Base-by-base conservation (phyloP, 2,329 filamentous ascomycete genomes). In the Sarocladium strictum region DNA sequence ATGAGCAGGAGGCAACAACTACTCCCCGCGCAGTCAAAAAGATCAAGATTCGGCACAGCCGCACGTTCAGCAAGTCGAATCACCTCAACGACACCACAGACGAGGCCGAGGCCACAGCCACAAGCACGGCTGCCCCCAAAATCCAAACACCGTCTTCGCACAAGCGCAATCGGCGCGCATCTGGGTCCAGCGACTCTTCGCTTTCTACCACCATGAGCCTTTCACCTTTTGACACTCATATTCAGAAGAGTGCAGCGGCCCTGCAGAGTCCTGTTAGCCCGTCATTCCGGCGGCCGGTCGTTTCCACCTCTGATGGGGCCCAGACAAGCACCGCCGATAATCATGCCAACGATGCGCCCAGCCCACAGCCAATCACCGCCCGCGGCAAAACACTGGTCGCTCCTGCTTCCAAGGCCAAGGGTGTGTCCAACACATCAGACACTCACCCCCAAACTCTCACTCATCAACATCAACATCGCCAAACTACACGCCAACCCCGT, bases 151-250 rank as follows among this genome's bases (percentile, higher is more conserved):
- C 71, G 29, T 19, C 17, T 12, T 67, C 68, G 54, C 65, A 67
- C 23, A 69, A 62, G 64, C 64, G 67, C 54, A 58, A 58, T 26
- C 64, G 72, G 40, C 64, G 69, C 33, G 66, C 67, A 55, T 74
- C 72, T 32, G 68, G 61, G 27, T 70, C 69, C 7, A 74, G 72
- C 64, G 70, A 72, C 60, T 74, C 72, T 19, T 74, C 72, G n/a
- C 66, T 74, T 24, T 73, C 71, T 17, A 70, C 70, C 17, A 65
- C 63, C 41, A 64, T 67, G 65, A 72, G 66, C 60, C 61, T 73
- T 53, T 69, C 71, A 45, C 73, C 72, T 33, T 51, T 51, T 51
- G 52, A 71, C 70, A 29, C 32, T 9, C 32, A 53, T 21, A 21
- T 32, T 19, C 24, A 53, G 21, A 38, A 40, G 23, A 53, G 26